Conservation (phyloP, 176 grass and related monocot species). For the bread wheat (Triticum aestivum) region DNA sequence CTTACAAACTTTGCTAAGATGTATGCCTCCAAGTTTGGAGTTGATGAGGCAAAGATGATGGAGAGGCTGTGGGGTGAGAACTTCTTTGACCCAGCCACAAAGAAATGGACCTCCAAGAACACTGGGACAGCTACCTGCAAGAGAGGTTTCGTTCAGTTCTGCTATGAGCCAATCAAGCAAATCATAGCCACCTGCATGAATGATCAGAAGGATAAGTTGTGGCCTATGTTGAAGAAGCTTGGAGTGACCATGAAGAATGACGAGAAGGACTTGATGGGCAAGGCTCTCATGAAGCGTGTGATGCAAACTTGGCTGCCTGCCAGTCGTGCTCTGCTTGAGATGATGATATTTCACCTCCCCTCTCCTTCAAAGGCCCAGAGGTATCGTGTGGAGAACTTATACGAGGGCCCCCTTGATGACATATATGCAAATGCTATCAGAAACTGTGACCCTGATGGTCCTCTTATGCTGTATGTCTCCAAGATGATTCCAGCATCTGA, state of each 20-base stretch:
- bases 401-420: slow-evolving; percentile 77
- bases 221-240: slow-evolving; percentile 84
- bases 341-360: slow-evolving; percentile 82
- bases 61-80: slow-evolving; percentile 92
- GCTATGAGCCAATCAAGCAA: slow-evolving; percentile 82
- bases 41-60: slow-evolving; percentile 83
- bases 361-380: slow-evolving; percentile 58
- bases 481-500: slow-evolving; percentile 95
- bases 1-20: slow-evolving; percentile 76
- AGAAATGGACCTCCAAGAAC: slow-evolving; percentile 76
- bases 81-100: slow-evolving; percentile 77
- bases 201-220: slow-evolving; percentile 79
- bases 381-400: slow-evolving; percentile 89
- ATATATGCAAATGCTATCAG: slow-evolving; percentile 75
- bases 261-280: slow-evolving; percentile 67
- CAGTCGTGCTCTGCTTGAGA: slow-evolving; percentile 69
- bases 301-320: slow-evolving; percentile 89
- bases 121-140: slow-evolving; percentile 64
- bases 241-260: slow-evolving; percentile 66
- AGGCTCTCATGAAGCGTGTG: slow-evolving; percentile 80
- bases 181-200: slow-evolving; percentile 81
- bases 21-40: slow-evolving; percentile 84
- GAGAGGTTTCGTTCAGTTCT: slow-evolving; percentile 88
- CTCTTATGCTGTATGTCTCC: slow-evolving; percentile 85
- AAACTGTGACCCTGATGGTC: slow-evolving; percentile 78